Percentiles rank a stretch among this genome's conserved stretches.
phyloP scores from a whole-genome alignment of 2,329 filamentous ascomycete species.

The Pseudogymnoascus sp. region DNA sequence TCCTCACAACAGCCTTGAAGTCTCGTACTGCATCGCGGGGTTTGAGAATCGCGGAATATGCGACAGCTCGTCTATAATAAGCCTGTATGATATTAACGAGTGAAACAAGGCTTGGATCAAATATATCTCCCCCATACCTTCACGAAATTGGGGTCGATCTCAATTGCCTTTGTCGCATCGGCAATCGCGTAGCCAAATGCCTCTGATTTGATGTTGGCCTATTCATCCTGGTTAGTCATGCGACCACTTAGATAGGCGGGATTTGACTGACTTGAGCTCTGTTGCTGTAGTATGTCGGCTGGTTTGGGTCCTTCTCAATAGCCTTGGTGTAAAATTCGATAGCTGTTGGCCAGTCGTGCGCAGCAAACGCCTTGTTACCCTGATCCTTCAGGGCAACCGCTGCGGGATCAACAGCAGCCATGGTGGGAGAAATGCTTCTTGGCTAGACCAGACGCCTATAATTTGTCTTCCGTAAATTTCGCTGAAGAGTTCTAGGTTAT shows the following conservation, averaged over 20 bases:
- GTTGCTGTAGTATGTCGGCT: constrained; percentile 90
- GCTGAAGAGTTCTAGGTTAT: background rate
- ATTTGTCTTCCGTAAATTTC: background rate
- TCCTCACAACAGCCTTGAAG: constrained; percentile 82
- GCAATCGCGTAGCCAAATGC: constrained; percentile 87
- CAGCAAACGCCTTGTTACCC: constrained; percentile 86
- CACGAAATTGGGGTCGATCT: constrained; percentile 77
- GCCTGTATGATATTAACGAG: constrained; percentile 46
- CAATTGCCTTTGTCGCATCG: constrained; percentile 85
- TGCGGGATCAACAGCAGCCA: background rate
- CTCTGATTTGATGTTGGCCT: constrained; percentile 94
- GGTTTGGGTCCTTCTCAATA: constrained; percentile 72
- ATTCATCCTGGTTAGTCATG: constrained; percentile 37
- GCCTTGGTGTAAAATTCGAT: constrained; percentile 80
- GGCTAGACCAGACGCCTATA: background rate
- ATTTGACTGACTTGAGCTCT: constrained; percentile 68
- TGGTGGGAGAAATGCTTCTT: background rate
- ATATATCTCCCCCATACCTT: constrained; percentile 51
- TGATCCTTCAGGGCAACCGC: constrained; percentile 82
- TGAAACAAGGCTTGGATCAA: background rate
- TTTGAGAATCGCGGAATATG: constrained; percentile 82
- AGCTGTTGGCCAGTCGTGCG: constrained; percentile 77
- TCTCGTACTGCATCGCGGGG: constrained; percentile 84
- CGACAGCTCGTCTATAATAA: constrained; percentile 87
- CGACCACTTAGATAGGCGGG: constrained; percentile 29